Base-by-base conservation (phyloP, 169 alveolate species). In the Plasmodium inui region DNA sequence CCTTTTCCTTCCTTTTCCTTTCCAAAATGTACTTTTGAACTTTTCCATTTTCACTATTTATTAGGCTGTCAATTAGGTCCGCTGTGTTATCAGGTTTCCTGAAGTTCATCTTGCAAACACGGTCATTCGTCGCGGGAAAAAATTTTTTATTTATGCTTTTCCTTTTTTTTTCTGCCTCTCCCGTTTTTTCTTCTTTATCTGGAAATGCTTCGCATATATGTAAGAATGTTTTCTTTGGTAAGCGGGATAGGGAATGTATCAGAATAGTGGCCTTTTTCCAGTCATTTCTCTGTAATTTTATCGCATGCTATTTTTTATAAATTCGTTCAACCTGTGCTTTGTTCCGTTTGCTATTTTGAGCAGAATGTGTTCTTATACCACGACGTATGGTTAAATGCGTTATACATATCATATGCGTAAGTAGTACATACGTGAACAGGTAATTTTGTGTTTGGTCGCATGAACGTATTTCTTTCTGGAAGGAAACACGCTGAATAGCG, bases 1-100 rank as follows among this genome's bases (percentile, higher is more conserved):
- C 94, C 61, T 79, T 78, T 79, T 88, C 94, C 55, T 88, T 88
- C 50, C 90, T 78, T 88, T 88, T 88, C 50, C 94, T 88, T 79
- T 88, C 94, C 82, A 88, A 79, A 78, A 88, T 72, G 28, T 88
- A 88, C 74, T 88, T 88, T 79, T 88, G 94, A 88, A 88, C 94
- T 88, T 88, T 88, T 46, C 94, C 94, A 88, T 88, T 88, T 88
- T 88, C 94, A 32, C 94, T 88, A 73, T 88, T 88, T 37, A 88
- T 88, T 32, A 88, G 80, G 44, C 94, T 88, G 37, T 88, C 94
- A 41, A 88, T 88, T 88, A 88, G 82, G 82, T 88, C 94, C 19
- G 94, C 89, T 1, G 94, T 88, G 53, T 78, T 88, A 39, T 88
- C 89, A 26, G 79, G 61, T 78, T 88, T 88, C 57, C 94, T 55